Conservation (phyloP, 2,329 filamentous ascomycete genomes). For the Ophiostoma sp. region DNA sequence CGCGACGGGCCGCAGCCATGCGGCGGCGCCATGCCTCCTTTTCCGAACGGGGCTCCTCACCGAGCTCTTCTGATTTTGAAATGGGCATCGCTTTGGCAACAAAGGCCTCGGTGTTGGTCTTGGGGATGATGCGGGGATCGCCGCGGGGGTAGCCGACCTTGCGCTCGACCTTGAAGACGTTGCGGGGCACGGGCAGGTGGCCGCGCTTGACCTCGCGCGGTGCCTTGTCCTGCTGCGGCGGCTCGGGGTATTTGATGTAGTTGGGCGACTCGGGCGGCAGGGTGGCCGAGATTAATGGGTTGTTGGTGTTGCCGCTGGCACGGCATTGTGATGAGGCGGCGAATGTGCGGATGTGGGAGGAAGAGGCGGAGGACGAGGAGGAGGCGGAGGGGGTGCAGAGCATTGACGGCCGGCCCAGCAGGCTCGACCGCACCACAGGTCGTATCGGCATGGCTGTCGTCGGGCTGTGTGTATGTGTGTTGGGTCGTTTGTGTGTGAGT, state of each 20-base stretch:
- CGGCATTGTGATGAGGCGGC: constrained; percentile 13
- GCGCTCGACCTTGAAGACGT: constrained; percentile 58
- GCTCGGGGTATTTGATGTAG: constrained; percentile 75
- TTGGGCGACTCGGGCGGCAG: constrained; percentile 79
- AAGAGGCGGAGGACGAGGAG: background rate
- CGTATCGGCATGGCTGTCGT: constrained; percentile 25
- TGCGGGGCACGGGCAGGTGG: constrained; percentile 73
- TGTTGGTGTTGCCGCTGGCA: constrained; percentile 29
- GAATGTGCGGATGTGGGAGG: constrained; percentile 1
- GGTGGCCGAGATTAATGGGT: background rate
- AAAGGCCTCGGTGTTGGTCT: constrained; percentile 56
- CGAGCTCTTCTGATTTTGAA: constrained; percentile 41
- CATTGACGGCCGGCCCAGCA: constrained; percentile 19
- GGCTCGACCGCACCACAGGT: constrained; percentile 19
- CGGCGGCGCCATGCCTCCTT: constrained; percentile 59
- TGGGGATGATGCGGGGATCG: constrained; percentile 39
- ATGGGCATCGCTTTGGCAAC: constrained; percentile 53
- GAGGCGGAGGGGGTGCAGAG: constrained; percentile 5
- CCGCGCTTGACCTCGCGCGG: constrained; percentile 58
- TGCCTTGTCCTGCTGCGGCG: constrained; percentile 61
- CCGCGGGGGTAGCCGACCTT: constrained; percentile 25
- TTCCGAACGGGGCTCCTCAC: constrained; percentile 36
- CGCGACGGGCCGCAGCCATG: constrained; percentile 66
- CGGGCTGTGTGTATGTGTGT: background rate
- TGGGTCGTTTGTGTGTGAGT: background rate